Evolutionary conservation across 306 rosid genomes (phyloP), one percentile per base, ranked within the genome.

Genomic region (Malus asiatica): DNA sequence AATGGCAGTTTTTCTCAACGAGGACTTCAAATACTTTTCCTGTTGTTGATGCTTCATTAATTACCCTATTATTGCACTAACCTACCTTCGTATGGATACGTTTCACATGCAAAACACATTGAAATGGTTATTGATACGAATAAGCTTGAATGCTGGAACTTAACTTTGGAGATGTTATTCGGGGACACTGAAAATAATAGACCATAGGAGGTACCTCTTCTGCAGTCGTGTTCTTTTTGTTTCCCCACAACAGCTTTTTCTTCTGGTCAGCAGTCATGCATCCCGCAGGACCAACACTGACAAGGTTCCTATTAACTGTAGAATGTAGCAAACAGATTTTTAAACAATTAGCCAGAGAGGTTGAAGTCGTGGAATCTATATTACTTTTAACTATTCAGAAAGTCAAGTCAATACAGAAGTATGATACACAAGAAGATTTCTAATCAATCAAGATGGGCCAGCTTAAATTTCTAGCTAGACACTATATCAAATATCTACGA

Each of bases 191-290:
- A 76, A 7, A 27, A 42, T 73, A 25, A 25, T 12, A 11, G 44
- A 79, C 53, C 48, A 81, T 70, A 35, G 18, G 46, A 73, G 23
- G 66, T 88, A 89, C 99, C 93, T 96, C 99, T 86, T 87, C 98
- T 12, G 70, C 80, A 45, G 84, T 79, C 75, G 91, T 81, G 67
- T 76, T 88, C 85, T 87, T 96, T 76, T 96, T 96, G 87, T 81
- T 79, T 19, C 98, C 98, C 99, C 99, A 96, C 86, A 96, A 76
- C 76, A 96, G 87, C 87, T 96, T 96, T 93, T 96, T 96, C 93
- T 96, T 96, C 80, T 92, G 98, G 80, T 96, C 99, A 73, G 98
- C 73, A 78, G 98, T 90, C 97, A 92, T 81, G 84, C 77, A 79
- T 79, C 96, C 93, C 62, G 73, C 86, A 59, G 96, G 96, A 72